Evolutionary conservation across 2,329 filamentous ascomycete genomes (phyloP).

Genomic region (Ustulina deusta): DNA sequence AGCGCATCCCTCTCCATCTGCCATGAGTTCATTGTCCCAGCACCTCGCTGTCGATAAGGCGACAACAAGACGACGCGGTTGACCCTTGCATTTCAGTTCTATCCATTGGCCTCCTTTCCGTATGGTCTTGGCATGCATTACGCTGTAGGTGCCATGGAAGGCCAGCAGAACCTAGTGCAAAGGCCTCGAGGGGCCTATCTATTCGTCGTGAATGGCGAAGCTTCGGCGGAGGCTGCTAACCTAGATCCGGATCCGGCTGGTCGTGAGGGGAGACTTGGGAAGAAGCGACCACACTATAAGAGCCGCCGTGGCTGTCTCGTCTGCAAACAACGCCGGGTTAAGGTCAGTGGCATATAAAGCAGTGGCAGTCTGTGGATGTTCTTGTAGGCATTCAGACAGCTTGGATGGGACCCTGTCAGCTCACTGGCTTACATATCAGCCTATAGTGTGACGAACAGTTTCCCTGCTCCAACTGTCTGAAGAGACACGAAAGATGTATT

Average conservation of each 20-base stretch:
- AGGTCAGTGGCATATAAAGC: slow-evolving; percentile 21
- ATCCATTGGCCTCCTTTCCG: neutral
- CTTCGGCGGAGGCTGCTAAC: neutral
- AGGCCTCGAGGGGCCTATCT: neutral
- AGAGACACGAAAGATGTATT: slow-evolving; percentile 25
- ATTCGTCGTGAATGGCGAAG: slow-evolving; percentile 21
- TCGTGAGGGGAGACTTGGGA: neutral
- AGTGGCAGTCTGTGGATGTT: neutral
- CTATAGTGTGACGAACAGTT: slow-evolving; percentile 24
- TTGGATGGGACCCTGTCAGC: neutral
- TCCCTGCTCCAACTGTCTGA: slow-evolving; percentile 27
- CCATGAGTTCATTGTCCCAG: neutral
- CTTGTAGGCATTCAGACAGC: neutral
- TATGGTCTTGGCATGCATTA: neutral
- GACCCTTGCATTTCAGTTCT: neutral
- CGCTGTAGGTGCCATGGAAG: neutral
- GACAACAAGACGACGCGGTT: neutral
- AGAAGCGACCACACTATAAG: slow-evolving; percentile 25
- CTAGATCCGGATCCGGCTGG: neutral
- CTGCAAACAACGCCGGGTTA: slow-evolving; percentile 29
- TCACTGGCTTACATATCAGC: slow-evolving; percentile 5
- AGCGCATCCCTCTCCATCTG: neutral
- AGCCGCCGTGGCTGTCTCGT: slow-evolving; percentile 31
- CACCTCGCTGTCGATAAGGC: too few species aligned
- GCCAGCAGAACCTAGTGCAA: neutral